Evolutionary conservation across 768 basidiomycete genomes (phyloP).

Genomic region (Kondoa malvinella): DNA sequence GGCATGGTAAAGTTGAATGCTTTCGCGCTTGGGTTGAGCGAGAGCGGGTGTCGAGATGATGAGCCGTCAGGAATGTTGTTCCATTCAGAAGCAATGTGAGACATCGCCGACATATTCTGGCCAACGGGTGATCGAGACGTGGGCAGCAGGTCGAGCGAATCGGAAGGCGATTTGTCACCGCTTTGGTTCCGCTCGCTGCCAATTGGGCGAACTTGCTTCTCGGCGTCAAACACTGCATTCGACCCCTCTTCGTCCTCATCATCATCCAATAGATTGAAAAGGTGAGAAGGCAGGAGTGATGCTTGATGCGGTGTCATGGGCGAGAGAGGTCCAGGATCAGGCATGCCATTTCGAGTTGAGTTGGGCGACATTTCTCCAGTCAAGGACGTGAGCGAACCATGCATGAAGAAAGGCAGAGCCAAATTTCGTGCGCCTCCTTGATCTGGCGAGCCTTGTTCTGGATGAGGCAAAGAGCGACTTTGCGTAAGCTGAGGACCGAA

Average conservation of each 20-base stretch:
- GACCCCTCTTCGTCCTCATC: constrained; percentile 25
- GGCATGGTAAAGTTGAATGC: constrained; percentile 22
- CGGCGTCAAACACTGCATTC: constrained; percentile 13
- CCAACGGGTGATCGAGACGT: background rate
- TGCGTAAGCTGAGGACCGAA: constrained; percentile 7
- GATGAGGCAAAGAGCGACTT: background rate
- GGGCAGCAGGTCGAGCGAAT: constrained; percentile 5
- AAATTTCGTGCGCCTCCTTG: background rate
- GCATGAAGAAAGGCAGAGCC: constrained; percentile 1
- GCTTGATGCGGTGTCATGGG: constrained; percentile 29
- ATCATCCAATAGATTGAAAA: constrained; percentile 28
- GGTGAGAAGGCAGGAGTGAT: constrained; percentile 26
- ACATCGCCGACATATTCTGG: constrained; percentile 7
- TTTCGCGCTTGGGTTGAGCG: constrained; percentile 27
- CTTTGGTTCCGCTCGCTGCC: constrained; percentile 3
- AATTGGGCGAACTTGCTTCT: background rate
- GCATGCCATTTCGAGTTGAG: constrained; percentile 6
- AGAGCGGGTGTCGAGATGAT: constrained; percentile 25
- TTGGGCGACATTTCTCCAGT: constrained; percentile 1
- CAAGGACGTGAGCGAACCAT: constrained; percentile 1
- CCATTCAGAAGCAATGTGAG: background rate
- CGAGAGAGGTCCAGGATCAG: constrained; percentile 18
- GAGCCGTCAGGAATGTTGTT: constrained; percentile 16
- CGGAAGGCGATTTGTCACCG: constrained; percentile 11
- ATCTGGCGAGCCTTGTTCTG: background rate